These are phyloP conservation scores for Phoma herbarum DNA, from an alignment of 2,329 filamentous ascomycete genomes.

Conservation along the genomic window DNA sequence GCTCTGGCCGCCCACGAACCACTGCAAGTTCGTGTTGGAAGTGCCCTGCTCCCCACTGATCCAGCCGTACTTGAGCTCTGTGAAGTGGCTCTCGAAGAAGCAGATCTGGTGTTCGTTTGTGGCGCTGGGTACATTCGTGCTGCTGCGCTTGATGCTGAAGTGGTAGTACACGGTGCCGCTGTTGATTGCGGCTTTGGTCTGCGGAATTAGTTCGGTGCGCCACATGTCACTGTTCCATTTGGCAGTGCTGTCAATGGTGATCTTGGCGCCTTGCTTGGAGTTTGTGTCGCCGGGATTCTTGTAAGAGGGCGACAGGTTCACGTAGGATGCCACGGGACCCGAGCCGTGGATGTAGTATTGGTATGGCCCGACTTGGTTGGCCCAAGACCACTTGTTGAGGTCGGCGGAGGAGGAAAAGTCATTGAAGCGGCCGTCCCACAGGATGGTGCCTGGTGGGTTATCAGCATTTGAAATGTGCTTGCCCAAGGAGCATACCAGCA, in stretches of 20 bases:
- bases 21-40: constrained; percentile 66
- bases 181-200: constrained; percentile 71
- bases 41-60: constrained; percentile 60
- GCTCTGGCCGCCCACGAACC: constrained; percentile 68
- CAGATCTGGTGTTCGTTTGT: constrained; percentile 73
- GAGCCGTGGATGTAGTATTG: constrained; percentile 80
- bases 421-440: constrained; percentile 75
- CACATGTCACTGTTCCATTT: constrained; percentile 81
- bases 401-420: constrained; percentile 63
- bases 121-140: constrained; percentile 67
- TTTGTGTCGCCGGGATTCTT: constrained; percentile 72
- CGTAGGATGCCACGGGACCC: constrained; percentile 64
- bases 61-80: constrained; percentile 76
- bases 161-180: constrained; percentile 75
- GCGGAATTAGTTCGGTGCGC: constrained; percentile 76
- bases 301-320: constrained; percentile 67
- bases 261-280: constrained; percentile 71
- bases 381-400: constrained; percentile 70
- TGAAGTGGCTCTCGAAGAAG: constrained; percentile 76
- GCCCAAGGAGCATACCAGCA: constrained; percentile 31
- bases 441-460: constrained; percentile 56
- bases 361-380: constrained; percentile 73
- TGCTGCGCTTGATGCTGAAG: constrained; percentile 70
- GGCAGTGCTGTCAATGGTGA: constrained; percentile 70
- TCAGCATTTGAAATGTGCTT: not conserved